Percentiles rank a stretch among this genome's conserved stretches.
These are phyloP conservation scores for Rosa chinensis DNA, from an alignment of 306 rosid genomes.

Conservation along the genomic window DNA sequence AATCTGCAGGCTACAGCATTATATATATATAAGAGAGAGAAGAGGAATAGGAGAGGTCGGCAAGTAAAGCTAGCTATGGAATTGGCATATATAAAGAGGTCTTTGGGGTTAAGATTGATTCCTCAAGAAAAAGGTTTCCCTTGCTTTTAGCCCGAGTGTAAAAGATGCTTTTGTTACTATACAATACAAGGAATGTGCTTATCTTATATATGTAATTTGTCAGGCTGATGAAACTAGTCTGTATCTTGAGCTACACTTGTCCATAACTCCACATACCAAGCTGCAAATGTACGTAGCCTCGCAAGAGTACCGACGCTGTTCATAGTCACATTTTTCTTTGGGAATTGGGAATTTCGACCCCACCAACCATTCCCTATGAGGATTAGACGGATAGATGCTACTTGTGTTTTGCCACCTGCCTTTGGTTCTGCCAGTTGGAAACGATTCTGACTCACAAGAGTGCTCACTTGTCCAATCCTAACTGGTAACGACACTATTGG, in stretches of 20 bases:
- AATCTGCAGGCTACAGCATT: constrained; percentile 21
- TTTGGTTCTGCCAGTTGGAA: constrained; percentile 25
- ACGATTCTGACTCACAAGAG: neutral
- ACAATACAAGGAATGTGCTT: neutral
- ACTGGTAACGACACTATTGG: neutral
- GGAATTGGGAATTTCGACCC: neutral
- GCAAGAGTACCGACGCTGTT: neutral
- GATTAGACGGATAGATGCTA: constrained; percentile 13
- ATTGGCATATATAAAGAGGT: neutral
- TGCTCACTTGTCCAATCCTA: neutral
- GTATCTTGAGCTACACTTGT: constrained; percentile 21
- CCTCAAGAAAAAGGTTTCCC: constrained; percentile 25
- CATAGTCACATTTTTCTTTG: neutral
- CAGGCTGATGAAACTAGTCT: neutral
- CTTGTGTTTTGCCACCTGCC: constrained; percentile 23
- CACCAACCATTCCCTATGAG: constrained; percentile 10
- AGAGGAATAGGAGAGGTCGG: constrained; percentile 28
- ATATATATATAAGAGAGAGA: constrained; percentile 8
- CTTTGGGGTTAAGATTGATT: constrained; percentile 35
- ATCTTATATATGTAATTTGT: neutral
- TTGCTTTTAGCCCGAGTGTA: constrained; percentile 6
- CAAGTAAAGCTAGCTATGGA: constrained; percentile 25
- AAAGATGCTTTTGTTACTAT: neutral
- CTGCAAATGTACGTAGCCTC: neutral
- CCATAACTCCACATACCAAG: neutral